Evolutionary conservation across 2,329 filamentous ascomycete species (phyloP).

Genomic region (Penicillium vulpinum): DNA sequence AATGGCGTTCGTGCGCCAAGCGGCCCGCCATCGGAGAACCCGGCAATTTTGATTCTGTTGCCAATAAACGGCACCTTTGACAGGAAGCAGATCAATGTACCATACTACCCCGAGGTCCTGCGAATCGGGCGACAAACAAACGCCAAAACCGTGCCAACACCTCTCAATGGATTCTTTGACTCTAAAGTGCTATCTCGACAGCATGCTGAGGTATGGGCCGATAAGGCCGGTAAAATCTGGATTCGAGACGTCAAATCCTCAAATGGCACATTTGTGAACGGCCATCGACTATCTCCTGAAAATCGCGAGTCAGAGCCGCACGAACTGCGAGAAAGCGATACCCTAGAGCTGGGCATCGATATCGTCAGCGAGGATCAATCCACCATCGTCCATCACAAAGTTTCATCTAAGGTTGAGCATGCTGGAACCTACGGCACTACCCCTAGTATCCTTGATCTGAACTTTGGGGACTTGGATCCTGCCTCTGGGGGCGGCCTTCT

Average conservation of each 20-base stretch:
- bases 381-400: constrained; percentile 97
- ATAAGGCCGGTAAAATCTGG: constrained; percentile 82
- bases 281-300: constrained; percentile 82
- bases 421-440: constrained; percentile 74
- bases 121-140: constrained; percentile 96
- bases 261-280: constrained; percentile 98
- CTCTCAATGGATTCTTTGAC: constrained; percentile 92
- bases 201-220: constrained; percentile 94
- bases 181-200: constrained; percentile 96
- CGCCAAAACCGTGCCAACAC: constrained; percentile 88
- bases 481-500: constrained; percentile 70
- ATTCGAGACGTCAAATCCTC: constrained; percentile 98
- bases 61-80: constrained; percentile 97
- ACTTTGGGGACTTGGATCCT: constrained; percentile 87
- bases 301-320: constrained; percentile 96
- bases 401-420: constrained; percentile 94
- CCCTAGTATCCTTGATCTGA: constrained; percentile 80
- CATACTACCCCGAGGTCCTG: constrained; percentile 89
- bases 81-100: constrained; percentile 91
- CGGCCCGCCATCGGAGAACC: constrained; percentile 56
- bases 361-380: constrained; percentile 99
- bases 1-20: constrained; percentile 55
- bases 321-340: constrained; percentile 86
- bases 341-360: constrained; percentile 92
- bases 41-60: constrained; percentile 79